Evolutionary conservation across 192 early-diverging fungal species (phyloP), one percentile per base, ranked within the genome.

Genomic region (Pilaira anomala): DNA sequence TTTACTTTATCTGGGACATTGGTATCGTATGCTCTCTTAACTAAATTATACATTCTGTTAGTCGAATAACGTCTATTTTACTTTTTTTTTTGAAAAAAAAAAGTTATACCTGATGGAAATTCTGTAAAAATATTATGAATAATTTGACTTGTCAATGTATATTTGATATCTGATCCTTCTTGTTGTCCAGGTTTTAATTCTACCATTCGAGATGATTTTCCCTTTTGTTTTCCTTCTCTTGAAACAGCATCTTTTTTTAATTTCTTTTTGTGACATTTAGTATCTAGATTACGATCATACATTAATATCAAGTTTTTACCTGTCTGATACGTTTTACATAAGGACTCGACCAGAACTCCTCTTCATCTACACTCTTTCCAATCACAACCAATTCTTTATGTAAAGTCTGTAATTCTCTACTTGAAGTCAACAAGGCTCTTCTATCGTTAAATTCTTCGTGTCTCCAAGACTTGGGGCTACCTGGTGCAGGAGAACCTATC

Each of bases 311-410:
- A 63, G 25, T 24, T 26, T 16, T 65, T 63, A 63, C 68, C 53
- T 70, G 73, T 33, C 73, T 53, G 39, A 72, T 69, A 28, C 62
- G 56, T 39, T 67, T 62, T 29, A 85, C 83, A 68, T 89, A 80
- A n/a, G 90, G 77, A 45, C 81, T 86, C 53, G 87, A 84, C 96
- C 96, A 98, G 60, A 98, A 98, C 57, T 98, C 96, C 58, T 95
- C 91, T 68, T 98, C 96, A 6, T 79, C 73, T 2, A 97, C 77
- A n/a, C 85, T 76, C 22, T 86, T 87, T 0, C 81, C 73, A 14
- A 33, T 53, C 7, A 91, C 67, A 5, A 96, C 93, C 46, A 97
- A 72, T 25, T 90, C 90, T 63, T 76, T 78, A 75, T 94, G 92
- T 9, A 96, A 75, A 40, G 73, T 76, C 18, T 79, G 75, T 9